Conservation (phyloP, 805 yeast species). For the Saturnispora saitoi region DNA sequence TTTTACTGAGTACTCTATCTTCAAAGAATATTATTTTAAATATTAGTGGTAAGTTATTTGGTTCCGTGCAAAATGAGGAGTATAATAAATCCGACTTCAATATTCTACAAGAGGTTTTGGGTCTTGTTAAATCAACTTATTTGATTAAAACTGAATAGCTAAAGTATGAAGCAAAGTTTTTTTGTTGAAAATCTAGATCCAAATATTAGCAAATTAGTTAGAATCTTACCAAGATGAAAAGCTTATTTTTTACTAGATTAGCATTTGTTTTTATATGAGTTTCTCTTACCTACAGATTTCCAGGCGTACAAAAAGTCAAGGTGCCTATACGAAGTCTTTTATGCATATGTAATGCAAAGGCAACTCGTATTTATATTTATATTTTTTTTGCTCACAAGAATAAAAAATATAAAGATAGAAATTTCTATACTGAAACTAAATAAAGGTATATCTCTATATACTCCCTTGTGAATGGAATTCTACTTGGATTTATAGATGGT, state of each 20-base stretch:
- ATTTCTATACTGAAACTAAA: too few relatives aligned
- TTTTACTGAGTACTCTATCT: conserved; percentile 27
- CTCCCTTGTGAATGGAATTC: too few relatives aligned
- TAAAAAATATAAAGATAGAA: neutral
- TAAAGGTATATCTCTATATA: too few relatives aligned
- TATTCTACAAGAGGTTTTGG: conserved; percentile 32
- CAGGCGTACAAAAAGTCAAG: neutral
- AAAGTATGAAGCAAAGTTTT: too few relatives aligned
- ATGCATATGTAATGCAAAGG: neutral
- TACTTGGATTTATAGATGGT: neutral
- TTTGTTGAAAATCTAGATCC: too few relatives aligned
- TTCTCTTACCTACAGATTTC: neutral
- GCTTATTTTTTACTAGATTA: too few relatives aligned
- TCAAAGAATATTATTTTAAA: conserved; percentile 37
- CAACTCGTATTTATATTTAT: neutral
- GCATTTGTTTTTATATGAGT: too few relatives aligned
- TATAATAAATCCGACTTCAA: conserved; percentile 34
- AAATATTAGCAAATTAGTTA: too few relatives aligned
- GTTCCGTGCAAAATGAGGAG: conserved; percentile 19
- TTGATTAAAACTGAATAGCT: neutral
- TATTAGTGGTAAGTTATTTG: conserved; percentile 40
- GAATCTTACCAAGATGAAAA: too few relatives aligned
- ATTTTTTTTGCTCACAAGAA: neutral
- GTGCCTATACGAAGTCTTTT: neutral
- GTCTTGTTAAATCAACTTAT: conserved; percentile 14